Evolutionary conservation across 257 asterid genomes (phyloP).

Genomic region (Fraxinus excelsior): DNA sequence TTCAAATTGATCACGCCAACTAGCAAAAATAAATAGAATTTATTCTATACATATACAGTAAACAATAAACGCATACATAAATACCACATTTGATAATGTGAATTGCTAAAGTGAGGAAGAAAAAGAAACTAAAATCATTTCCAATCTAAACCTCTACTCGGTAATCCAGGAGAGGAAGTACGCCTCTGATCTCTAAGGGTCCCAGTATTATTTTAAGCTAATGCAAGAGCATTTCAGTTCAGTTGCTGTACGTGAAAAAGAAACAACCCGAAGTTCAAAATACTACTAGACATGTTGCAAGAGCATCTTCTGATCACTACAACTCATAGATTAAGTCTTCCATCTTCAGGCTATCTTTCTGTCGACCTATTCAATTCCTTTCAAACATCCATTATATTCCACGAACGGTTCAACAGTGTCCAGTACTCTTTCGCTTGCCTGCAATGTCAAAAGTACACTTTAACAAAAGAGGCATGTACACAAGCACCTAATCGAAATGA

Average conservation of each 20-base stretch:
- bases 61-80: not conserved
- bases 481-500: not conserved
- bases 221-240: not conserved
- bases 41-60: not conserved
- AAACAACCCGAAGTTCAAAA: not conserved
- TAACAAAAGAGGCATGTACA: not conserved
- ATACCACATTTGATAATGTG: not conserved
- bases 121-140: too few relatives aligned
- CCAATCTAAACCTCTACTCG: not conserved
- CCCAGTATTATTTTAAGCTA: not conserved
- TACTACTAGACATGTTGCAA: not conserved
- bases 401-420: not conserved
- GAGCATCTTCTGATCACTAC: conserved; percentile 6
- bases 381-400: not conserved
- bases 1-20: not conserved
- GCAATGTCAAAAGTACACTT: not conserved
- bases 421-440: not conserved
- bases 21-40: not conserved
- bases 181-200: not conserved
- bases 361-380: not conserved
- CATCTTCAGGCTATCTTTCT: not conserved
- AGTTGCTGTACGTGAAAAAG: not conserved
- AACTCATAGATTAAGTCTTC: not conserved
- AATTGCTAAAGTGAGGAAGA: not conserved
- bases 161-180: not conserved